Evolutionary conservation across 2,329 filamentous ascomycete species (phyloP).

Genomic region (Pezicula carpinea): DNA sequence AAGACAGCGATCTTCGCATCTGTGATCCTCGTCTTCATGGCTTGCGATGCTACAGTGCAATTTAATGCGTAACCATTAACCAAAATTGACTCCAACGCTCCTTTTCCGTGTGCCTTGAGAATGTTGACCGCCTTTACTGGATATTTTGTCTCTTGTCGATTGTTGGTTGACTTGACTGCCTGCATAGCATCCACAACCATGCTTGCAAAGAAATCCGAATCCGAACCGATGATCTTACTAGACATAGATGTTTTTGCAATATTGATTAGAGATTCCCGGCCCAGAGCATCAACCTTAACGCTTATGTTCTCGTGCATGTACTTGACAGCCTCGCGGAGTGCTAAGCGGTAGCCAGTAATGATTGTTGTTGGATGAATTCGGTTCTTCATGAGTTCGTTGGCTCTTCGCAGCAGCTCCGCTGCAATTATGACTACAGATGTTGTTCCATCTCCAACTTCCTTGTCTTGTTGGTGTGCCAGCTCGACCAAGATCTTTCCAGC

Average conservation of each 20-base stretch:
- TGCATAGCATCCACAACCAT: constrained; percentile 97
- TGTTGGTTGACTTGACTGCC: constrained; percentile 90
- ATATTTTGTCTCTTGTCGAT: constrained; percentile 87
- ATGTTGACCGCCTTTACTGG: constrained; percentile 99
- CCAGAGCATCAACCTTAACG: constrained; percentile 88
- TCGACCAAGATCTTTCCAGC: constrained; percentile 98
- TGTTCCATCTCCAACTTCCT: constrained; percentile 97
- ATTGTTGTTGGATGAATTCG: constrained; percentile 99
- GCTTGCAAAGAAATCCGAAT: constrained; percentile 94
- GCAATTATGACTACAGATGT: constrained; percentile 97
- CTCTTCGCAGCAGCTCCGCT: constrained; percentile 86
- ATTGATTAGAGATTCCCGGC: constrained; percentile 83
- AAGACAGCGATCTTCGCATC: constrained; percentile 96
- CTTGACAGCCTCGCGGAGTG: constrained; percentile 91
- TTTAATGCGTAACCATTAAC: constrained; percentile 97
- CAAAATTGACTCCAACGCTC: constrained; percentile 77
- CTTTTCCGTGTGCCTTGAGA: constrained; percentile 96
- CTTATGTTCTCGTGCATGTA: constrained; percentile 99
- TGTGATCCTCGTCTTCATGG: constrained; percentile 87
- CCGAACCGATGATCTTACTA: constrained; percentile 94
- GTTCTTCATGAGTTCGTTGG: constrained; percentile 99
- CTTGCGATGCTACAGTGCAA: constrained; percentile 97
- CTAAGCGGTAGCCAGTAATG: constrained; percentile 95
- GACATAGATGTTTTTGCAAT: constrained; percentile 99
- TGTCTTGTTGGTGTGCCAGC: constrained; percentile 96